These are phyloP conservation scores for Melampsora occidentalis DNA, from an alignment of 1,284 basidiomycete species.

Conservation along the genomic window DNA sequence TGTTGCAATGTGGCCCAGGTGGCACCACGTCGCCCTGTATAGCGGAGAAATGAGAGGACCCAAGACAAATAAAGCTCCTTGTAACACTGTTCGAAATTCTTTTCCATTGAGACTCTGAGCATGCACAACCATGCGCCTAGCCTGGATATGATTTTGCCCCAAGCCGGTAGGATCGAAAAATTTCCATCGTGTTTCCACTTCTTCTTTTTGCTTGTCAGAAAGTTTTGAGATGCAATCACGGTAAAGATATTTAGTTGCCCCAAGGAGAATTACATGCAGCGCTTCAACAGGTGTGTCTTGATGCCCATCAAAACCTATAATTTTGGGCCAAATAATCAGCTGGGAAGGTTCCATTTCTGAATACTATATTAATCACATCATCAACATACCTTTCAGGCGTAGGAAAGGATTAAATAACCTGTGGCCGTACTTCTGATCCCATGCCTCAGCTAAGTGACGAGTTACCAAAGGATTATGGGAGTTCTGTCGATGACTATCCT, in stretches of 20 bases:
- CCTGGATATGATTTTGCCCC: background rate
- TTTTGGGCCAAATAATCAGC: background rate
- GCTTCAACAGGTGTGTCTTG: conserved; percentile 10
- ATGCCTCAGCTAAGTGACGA: background rate
- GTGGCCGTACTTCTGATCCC: background rate
- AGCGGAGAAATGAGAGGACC: background rate
- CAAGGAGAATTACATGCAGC: background rate
- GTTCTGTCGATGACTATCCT: no score
- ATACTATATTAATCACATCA: no score
- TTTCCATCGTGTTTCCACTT: background rate
- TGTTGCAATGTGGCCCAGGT: background rate
- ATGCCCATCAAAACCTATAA: conserved; percentile 6
- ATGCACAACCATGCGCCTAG: background rate
- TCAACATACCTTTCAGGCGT: conserved; percentile 1
- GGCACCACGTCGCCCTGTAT: background rate
- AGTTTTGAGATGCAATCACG: background rate
- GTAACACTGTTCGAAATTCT: background rate
- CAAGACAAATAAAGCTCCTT: background rate
- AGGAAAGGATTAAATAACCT: background rate
- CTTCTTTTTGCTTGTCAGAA: background rate
- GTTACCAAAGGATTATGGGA: background rate
- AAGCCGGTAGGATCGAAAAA: background rate
- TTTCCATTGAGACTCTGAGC: background rate
- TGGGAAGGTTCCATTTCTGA: background rate
- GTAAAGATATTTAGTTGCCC: background rate